A percentile compares a stretch with the other conserved stretches of the same genome.
Conservation (phyloP, 352 stramenopile genomes). For the Thalassiosira mediterranea region DNA sequence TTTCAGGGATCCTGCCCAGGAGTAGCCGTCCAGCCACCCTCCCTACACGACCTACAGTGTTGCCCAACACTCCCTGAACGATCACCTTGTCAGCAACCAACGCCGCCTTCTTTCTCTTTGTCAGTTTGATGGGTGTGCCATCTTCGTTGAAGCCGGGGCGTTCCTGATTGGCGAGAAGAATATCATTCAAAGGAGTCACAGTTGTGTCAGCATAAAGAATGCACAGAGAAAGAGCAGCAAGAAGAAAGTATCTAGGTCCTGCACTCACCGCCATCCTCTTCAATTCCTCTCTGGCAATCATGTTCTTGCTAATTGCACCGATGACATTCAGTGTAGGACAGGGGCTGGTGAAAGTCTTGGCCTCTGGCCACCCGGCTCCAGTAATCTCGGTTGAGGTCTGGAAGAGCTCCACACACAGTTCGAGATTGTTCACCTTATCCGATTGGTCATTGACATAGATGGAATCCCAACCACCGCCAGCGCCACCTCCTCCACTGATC, state of each 20-base stretch:
- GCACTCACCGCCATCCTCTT: slow-evolving; percentile 74
- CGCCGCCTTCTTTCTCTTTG: slow-evolving; percentile 67
- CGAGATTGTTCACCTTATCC: slow-evolving; percentile 83
- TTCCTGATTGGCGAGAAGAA: slow-evolving; percentile 38
- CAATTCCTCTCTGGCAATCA: slow-evolving; percentile 83
- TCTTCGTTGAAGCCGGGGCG: slow-evolving; percentile 74
- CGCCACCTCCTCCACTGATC: slow-evolving; percentile 79
- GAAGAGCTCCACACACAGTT: slow-evolving; percentile 77
- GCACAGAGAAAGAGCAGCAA: too few relatives aligned
- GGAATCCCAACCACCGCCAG: slow-evolving; percentile 84
- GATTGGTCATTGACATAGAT: slow-evolving; percentile 87
- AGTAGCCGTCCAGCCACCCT: slow-evolving; percentile 62
- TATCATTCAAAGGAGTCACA: neutral
- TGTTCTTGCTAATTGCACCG: slow-evolving; percentile 72
- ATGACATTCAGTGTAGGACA: slow-evolving; percentile 86
- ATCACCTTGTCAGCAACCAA: slow-evolving; percentile 73
- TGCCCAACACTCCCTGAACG: slow-evolving; percentile 65
- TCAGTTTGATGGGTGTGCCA: slow-evolving; percentile 62
- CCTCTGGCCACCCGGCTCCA: slow-evolving; percentile 76
- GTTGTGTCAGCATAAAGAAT: too few relatives aligned
- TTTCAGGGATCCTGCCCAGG: slow-evolving; percentile 79
- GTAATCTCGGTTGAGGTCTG: slow-evolving; percentile 79
- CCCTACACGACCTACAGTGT: slow-evolving; percentile 76
- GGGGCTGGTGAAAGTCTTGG: slow-evolving; percentile 77
- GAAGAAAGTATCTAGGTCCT: slow-evolving; percentile 5